A percentile compares a stretch with the other conserved stretches of the same genome.
These are phyloP conservation scores for Penstemon barbatus DNA, from an alignment of 257 asterid genomes.

Conservation along the genomic window DNA sequence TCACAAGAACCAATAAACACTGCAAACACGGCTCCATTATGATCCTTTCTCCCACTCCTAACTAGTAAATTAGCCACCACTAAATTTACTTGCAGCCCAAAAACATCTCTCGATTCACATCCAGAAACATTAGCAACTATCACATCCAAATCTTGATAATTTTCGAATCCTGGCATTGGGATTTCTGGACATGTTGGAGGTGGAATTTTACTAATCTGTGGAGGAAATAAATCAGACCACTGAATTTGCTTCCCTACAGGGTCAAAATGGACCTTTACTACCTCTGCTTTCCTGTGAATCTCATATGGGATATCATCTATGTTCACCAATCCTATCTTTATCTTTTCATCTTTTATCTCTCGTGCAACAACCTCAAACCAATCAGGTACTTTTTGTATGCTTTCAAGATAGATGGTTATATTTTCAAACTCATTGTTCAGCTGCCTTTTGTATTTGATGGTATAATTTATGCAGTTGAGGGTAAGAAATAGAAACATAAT, in stretches of 20 bases:
- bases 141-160: constrained; percentile 53
- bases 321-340: constrained; percentile 45
- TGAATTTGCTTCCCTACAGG: constrained; percentile 37
- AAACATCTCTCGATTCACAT: constrained; percentile 47
- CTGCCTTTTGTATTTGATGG: constrained; percentile 34
- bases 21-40: constrained; percentile 31
- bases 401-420: constrained; percentile 17
- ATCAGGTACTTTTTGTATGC: constrained; percentile 20
- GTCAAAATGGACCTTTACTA: constrained; percentile 42
- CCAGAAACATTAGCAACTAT: constrained; percentile 53
- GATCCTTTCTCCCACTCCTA: constrained; percentile 38
- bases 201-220: constrained; percentile 42
- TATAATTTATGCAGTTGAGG: constrained; percentile 38
- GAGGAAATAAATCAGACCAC: constrained; percentile 68
- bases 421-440: constrained; percentile 30
- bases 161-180: constrained; percentile 64
- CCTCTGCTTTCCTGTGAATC: constrained; percentile 13
- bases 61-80: constrained; percentile 69
- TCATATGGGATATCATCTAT: not conserved
- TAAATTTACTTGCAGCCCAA: constrained; percentile 72
- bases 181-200: constrained; percentile 57
- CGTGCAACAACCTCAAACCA: constrained; percentile 42
- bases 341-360: constrained; percentile 27
- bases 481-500: constrained; percentile 38
- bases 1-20: constrained; percentile 63